phyloP scores from a whole-genome alignment of 2,329 filamentous ascomycete species.

The Phialophora expanda region DNA sequence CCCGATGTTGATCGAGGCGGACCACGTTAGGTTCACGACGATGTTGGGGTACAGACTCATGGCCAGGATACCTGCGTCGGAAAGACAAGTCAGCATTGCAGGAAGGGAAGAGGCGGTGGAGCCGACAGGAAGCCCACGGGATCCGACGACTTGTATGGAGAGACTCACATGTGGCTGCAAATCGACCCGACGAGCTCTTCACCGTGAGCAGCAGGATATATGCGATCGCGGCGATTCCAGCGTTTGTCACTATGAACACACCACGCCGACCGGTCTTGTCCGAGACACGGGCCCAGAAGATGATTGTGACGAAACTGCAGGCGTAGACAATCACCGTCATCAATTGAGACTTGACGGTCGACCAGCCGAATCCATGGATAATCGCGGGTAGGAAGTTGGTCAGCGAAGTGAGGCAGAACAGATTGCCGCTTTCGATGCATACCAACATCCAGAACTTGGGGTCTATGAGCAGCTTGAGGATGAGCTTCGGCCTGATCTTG shows the following conservation, averaged over 20 bases:
- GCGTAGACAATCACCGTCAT: slow-evolving; percentile 34
- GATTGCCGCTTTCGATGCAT: slow-evolving; percentile 17
- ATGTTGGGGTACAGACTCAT: slow-evolving; percentile 25
- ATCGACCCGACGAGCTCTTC: slow-evolving; percentile 19
- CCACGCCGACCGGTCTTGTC: slow-evolving; percentile 24
- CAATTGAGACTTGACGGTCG: slow-evolving; percentile 25
- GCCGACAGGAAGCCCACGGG: too few species aligned
- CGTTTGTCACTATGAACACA: slow-evolving; percentile 17
- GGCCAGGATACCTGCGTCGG: slow-evolving; percentile 15
- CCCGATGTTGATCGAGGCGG: slow-evolving; percentile 28
- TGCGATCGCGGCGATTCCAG: slow-evolving; percentile 9
- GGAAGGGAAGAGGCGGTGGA: neutral
- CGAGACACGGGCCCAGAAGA: slow-evolving; percentile 24
- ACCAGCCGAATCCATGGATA: slow-evolving; percentile 28
- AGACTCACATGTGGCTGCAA: slow-evolving; percentile 22
- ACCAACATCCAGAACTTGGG: slow-evolving; percentile 33
- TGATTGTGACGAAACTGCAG: slow-evolving; percentile 27
- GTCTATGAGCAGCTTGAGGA: slow-evolving; percentile 22
- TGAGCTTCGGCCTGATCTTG: slow-evolving; percentile 25
- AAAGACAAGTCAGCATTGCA: neutral
- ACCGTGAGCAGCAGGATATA: slow-evolving; percentile 24
- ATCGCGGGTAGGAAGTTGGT: slow-evolving; percentile 32
- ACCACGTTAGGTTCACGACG: slow-evolving; percentile 30
- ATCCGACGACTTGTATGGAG: neutral
- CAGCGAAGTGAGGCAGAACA: slow-evolving; percentile 26